A percentile compares a stretch with the other conserved stretches of the same genome.
These are phyloP conservation scores for Talaromyces ruber DNA, from an alignment of 495 filamentous ascomycete genomes.

Conservation along the genomic window DNA sequence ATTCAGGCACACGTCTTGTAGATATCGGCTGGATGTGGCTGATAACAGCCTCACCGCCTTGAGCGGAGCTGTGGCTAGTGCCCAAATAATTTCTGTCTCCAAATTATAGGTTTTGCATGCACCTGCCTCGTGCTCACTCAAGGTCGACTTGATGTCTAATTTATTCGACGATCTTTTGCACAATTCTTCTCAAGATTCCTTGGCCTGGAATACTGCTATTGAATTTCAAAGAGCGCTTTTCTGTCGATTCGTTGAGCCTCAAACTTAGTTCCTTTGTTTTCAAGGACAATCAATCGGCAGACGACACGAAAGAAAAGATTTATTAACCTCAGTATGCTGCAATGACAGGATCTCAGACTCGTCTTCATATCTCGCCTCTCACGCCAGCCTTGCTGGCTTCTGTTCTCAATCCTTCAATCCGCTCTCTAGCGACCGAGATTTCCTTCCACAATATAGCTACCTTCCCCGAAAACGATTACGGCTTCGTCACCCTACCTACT, in stretches of 20 bases:
- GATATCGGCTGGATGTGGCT: background rate
- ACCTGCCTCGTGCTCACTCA: background rate
- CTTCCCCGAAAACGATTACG: conserved; percentile 85
- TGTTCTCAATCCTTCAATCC: conserved; percentile 59
- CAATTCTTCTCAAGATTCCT: background rate
- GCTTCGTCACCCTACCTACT: conserved; percentile 72
- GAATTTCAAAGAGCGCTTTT: background rate
- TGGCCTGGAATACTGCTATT: too few species aligned
- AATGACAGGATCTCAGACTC: conserved; percentile 29
- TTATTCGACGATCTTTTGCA: background rate
- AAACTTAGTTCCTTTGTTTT: background rate
- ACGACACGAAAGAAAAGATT: background rate
- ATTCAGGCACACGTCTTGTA: background rate
- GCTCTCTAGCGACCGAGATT: conserved; percentile 61
- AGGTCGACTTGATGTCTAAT: background rate
- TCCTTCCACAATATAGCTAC: conserved; percentile 77
- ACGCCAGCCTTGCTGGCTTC: conserved; percentile 59
- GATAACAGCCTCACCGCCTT: background rate
- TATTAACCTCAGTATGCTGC: conserved; percentile 8
- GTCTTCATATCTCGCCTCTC: conserved; percentile 83
- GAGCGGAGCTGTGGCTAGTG: background rate
- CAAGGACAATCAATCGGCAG: background rate
- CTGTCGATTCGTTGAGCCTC: background rate
- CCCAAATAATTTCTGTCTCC: background rate
- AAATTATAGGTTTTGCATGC: background rate